Base-by-base conservation (phyloP, 352 stramenopile genomes). In the Globisporangium abappressorium region DNA sequence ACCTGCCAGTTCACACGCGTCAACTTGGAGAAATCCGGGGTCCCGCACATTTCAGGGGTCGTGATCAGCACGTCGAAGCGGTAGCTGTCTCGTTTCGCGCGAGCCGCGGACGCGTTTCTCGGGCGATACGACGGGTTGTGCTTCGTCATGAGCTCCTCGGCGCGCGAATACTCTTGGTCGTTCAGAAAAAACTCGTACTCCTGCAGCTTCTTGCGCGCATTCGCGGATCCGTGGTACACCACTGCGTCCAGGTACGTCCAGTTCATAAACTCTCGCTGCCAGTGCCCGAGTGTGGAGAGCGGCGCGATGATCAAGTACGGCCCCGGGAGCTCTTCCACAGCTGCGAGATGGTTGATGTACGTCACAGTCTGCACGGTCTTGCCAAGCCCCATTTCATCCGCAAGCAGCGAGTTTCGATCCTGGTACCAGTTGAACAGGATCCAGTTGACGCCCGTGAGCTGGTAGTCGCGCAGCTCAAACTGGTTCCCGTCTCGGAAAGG, bases 51-150 rank as follows among this genome's bases (percentile, higher is more conserved):
- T 74, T 99, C 98, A 77, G 99, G 99, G 1, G 98, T 99, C 22
- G 98, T 99, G 41, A 99, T 98, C 14, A 99, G 78, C 26, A 99
- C 97, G 73, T 99, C 97, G 78, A 99, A 99, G 20, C 97, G 87
- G 67, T 95, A 91, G 65, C 88, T 89, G 24, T 83, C 79, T 22
- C 76, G 72, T 63, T 85, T 87, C 11, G 76, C 63, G 34, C 74
- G 74, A 0, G 77, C 67, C 2, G 72, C 33, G 34, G 75, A 66
- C 14, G 49, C 15, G 4, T 38, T 36, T 18, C 47, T 70, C 36
- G 49, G n/a, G 26, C 58, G n/a, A 1, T 63, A 57, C 26, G 58
- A 24, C 4, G 47, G 49, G 3, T 51, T 43, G n/a, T 64, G 71
- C 72, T 60, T 53, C 3, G 60, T 68, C 6, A 15, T 60, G 12